Percentiles rank a stretch among this genome's conserved stretches.
Conservation (phyloP, 768 basidiomycete genomes). For the Boletus speciosus region DNA sequence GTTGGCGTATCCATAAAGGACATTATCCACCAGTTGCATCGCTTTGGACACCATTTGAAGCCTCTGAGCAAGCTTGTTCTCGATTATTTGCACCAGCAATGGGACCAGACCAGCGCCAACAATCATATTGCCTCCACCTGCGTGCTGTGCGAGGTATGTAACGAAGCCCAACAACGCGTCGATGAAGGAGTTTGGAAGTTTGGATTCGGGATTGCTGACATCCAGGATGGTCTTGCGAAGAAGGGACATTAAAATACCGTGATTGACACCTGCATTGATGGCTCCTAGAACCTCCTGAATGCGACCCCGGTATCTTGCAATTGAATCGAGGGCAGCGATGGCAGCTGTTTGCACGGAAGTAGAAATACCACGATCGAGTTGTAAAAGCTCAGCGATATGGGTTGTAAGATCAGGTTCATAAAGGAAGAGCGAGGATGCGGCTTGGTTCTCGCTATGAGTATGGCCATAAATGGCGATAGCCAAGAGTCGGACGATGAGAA, state of each 20-base stretch:
- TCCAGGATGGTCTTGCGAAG: constrained; percentile 79
- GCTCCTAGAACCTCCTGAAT: constrained; percentile 85
- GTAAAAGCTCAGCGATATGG: constrained; percentile 86
- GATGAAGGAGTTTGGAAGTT: constrained; percentile 66
- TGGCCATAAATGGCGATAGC: constrained; percentile 91
- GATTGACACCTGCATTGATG: constrained; percentile 93
- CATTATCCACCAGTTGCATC: constrained; percentile 88
- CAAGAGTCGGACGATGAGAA: constrained; percentile 76
- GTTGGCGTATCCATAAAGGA: constrained; percentile 84
- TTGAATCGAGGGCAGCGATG: constrained; percentile 85
- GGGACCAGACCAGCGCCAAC: constrained; percentile 92
- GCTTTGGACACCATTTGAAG: constrained; percentile 82
- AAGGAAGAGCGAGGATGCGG: constrained; percentile 79
- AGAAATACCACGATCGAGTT: constrained; percentile 70
- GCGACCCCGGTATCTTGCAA: constrained; percentile 79
- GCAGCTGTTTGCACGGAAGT: constrained; percentile 78
- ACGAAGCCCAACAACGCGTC: constrained; percentile 87
- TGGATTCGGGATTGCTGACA: constrained; percentile 62
- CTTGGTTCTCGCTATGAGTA: constrained; percentile 76
- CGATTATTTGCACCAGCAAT: constrained; percentile 83
- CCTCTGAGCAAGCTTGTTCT: constrained; percentile 66
- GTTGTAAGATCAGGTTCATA: constrained; percentile 92
- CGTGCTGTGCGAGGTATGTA: constrained; percentile 80
- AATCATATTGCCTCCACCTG: constrained; percentile 87
- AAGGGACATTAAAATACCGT: constrained; percentile 89